A percentile compares a stretch with the other conserved stretches of the same genome.
Conservation (phyloP, 2,329 filamentous ascomycete genomes). For the Periconia macrospinosa region DNA sequence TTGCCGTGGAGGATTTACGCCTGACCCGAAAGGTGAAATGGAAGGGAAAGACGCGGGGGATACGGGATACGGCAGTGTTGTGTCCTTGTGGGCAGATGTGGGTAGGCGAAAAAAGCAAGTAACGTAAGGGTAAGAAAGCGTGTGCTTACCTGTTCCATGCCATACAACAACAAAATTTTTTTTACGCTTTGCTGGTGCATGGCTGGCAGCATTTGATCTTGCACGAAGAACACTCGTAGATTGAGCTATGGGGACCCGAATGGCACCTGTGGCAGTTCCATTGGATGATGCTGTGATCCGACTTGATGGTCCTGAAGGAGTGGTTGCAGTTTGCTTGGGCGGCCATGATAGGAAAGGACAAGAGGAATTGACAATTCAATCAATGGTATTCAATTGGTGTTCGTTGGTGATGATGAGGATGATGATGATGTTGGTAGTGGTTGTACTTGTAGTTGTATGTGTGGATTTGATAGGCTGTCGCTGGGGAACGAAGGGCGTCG, state of each 20-base stretch:
- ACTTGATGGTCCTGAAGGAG: constrained; percentile 55
- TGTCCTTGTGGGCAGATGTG: too few species aligned
- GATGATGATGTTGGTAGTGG: too few species aligned
- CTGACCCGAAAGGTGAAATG: too few species aligned
- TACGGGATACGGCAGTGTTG: too few species aligned
- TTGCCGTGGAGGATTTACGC: too few species aligned
- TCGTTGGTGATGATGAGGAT: constrained; percentile 1
- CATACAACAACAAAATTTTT: neutral
- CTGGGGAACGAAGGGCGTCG: neutral
- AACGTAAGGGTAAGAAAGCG: too few species aligned
- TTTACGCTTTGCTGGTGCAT: constrained; percentile 46
- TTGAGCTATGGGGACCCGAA: constrained; percentile 54
- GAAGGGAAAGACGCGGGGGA: too few species aligned
- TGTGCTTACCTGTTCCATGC: too few species aligned
- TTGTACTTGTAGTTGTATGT: too few species aligned
- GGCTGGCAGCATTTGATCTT: constrained; percentile 55
- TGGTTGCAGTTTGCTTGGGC: constrained; percentile 53
- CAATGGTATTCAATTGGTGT: constrained; percentile 4
- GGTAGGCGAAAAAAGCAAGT: too few species aligned
- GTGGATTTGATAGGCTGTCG: neutral
- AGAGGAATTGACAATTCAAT: neutral
- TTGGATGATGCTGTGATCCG: constrained; percentile 53
- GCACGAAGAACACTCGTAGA: constrained; percentile 55
- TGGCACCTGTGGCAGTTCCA: constrained; percentile 58
- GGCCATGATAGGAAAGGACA: constrained; percentile 43